A percentile compares a stretch with the other conserved stretches of the same genome.
These are phyloP conservation scores for Pseudopithomyces chartarum DNA, from an alignment of 2,329 filamentous ascomycete species.

Conservation along the genomic window DNA sequence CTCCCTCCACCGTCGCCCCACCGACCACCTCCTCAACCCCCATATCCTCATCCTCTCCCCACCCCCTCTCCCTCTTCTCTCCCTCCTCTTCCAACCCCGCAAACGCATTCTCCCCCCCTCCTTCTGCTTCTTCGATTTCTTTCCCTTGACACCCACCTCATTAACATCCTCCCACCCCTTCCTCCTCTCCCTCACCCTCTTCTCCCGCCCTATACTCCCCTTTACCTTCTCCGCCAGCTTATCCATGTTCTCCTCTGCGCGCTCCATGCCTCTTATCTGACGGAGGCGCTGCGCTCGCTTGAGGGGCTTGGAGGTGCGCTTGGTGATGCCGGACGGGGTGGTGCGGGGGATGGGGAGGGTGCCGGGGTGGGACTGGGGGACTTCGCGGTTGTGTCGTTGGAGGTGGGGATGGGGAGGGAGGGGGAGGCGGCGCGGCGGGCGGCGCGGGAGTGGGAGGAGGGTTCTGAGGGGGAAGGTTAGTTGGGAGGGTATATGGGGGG, in stretches of 20 bases:
- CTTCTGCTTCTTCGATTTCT: constrained; percentile 18
- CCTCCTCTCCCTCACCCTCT: constrained; percentile 54
- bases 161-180: constrained; percentile 49
- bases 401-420: constrained; percentile 63
- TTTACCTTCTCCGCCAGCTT: constrained; percentile 61
- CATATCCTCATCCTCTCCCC: constrained; percentile 41
- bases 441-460: constrained; percentile 73
- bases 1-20: constrained; percentile 12
- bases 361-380: constrained; percentile 26
- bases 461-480: constrained; percentile 50
- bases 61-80: constrained; percentile 22
- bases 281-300: constrained; percentile 60
- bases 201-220: constrained; percentile 56
- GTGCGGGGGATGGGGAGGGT: constrained; percentile 48
- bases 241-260: constrained; percentile 59
- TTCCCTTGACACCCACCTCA: constrained; percentile 23
- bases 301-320: constrained; percentile 62
- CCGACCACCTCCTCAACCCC: too few relatives aligned
- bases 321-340: constrained; percentile 72
- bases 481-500: background rate
- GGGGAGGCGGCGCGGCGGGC: constrained; percentile 74
- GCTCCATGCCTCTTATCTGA: constrained; percentile 53
- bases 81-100: constrained; percentile 17
- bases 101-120: constrained; percentile 17
- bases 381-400: constrained; percentile 71